phyloP scores from a whole-genome alignment of 208 protist species.

The Trypanosoma vivax region DNA sequence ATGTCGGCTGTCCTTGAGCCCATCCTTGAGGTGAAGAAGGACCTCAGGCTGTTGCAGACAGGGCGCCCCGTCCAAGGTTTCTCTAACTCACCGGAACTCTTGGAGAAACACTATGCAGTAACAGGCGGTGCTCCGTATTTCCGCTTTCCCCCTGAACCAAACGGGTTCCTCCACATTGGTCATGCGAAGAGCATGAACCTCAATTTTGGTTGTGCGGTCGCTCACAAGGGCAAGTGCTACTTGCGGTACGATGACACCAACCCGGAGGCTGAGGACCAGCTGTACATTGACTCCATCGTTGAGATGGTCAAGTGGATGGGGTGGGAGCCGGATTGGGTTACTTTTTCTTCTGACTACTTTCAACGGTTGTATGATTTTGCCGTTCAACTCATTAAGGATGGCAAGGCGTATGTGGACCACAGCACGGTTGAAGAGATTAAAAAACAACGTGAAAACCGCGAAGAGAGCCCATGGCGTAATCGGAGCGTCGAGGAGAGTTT shows the following conservation, averaged over 20 bases:
- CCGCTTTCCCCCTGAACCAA: slow-evolving; percentile 96
- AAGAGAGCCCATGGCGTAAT: slow-evolving; percentile 89
- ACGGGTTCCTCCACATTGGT: slow-evolving; percentile 98
- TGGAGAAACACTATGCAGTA: slow-evolving; percentile 44
- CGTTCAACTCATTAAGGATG: slow-evolving; percentile 96
- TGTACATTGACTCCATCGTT: slow-evolving; percentile 97
- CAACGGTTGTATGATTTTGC: slow-evolving; percentile 97
- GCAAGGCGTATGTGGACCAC: slow-evolving; percentile 97
- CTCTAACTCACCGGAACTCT: slow-evolving; percentile 63
- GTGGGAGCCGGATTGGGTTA: slow-evolving; percentile 90
- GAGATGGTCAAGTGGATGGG: slow-evolving; percentile 92
- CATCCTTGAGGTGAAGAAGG: slow-evolving; percentile 58
- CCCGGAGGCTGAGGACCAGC: slow-evolving; percentile 95
- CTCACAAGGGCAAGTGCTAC: slow-evolving; percentile 92
- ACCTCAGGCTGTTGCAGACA: slow-evolving; percentile 68
- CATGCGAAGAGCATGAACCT: slow-evolving; percentile 99
- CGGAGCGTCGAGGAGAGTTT: slow-evolving; percentile 90
- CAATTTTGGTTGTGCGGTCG: slow-evolving; percentile 96
- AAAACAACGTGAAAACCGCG: slow-evolving; percentile 69
- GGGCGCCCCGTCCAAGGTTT: slow-evolving; percentile 77
- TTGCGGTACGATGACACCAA: slow-evolving; percentile 99
- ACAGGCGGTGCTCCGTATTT: slow-evolving; percentile 84
- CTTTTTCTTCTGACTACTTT: slow-evolving; percentile 99
- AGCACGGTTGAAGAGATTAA: slow-evolving; percentile 94
- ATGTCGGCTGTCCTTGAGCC: slow-evolving; percentile 23